Base-by-base conservation (phyloP, 2,329 filamentous ascomycete genomes). In the Cordyceps cateniannulata region DNA sequence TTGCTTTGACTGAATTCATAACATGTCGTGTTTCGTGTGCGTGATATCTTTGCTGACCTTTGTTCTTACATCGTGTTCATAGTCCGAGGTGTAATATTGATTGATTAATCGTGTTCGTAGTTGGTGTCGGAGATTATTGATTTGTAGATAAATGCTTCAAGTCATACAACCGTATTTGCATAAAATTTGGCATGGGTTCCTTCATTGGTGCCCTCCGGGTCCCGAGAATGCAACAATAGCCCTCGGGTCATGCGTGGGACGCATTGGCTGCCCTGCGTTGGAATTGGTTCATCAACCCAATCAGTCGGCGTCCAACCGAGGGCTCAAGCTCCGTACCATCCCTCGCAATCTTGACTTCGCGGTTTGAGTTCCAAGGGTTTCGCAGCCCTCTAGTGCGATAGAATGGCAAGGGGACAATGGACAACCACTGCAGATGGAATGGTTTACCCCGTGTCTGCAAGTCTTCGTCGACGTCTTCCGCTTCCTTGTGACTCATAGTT, bases 271-370 rank as follows among this genome's bases (percentile, higher is more conserved):
- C 24, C 40, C 58, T 5, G 10, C 6, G 40, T 42, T 47, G 18
- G 35, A 27, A 6, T 53, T 48, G 18, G 67, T 90, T 88, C 73
- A 98, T 97, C 68, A 97, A 82, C 49, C 86, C 85, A 64, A 96
- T 80, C 59, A 98, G 77, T 67, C 85, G 85, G 67, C 85, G 85
- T 5, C 93, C 93, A 48, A 96, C 84, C 32, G 80, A 84, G 29
- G 93, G 90, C 73, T 98, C 93, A 58, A 98, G 78, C 72, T 98
- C 93, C 0, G 93, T 98, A 2, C 93, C 93, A 68, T 98, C 93
- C 68, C 93, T 83, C 25, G 93, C 93, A 70, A 98, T 96, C 75
- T 98, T 98, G 64, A 98, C 90, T 70, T 98, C 93, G 57, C 93
- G 81, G 69, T 97, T 96, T 5, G 91, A 89, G 72, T 98, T 98